Percentiles rank a stretch among this genome's conserved stretches.
phyloP scores from a whole-genome alignment of 2,329 filamentous ascomycete genomes.

The Moelleriella libera region DNA sequence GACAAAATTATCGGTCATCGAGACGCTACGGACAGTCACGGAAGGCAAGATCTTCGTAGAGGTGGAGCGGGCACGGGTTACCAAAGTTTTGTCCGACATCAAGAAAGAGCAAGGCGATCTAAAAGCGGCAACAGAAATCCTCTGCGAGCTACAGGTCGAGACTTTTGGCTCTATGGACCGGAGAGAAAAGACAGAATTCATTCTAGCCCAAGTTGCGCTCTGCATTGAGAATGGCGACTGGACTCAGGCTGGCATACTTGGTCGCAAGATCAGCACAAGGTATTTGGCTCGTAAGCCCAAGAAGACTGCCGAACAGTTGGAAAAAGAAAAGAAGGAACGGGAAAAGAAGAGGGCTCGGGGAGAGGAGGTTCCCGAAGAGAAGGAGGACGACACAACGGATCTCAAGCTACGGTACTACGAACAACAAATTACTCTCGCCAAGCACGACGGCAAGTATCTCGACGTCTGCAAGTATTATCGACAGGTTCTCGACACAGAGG shows the following conservation, averaged over 20 bases:
- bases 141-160: slow-evolving; percentile 96
- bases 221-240: slow-evolving; percentile 95
- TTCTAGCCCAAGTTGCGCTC: slow-evolving; percentile 82
- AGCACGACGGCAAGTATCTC: slow-evolving; percentile 94
- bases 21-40: slow-evolving; percentile 88
- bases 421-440: slow-evolving; percentile 88
- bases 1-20: slow-evolving; percentile 84
- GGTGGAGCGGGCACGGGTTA: slow-evolving; percentile 91
- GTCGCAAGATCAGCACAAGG: slow-evolving; percentile 90
- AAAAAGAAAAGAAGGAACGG: slow-evolving; percentile 78
- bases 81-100: slow-evolving; percentile 89
- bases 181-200: slow-evolving; percentile 97
- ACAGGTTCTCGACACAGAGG: slow-evolving; percentile 90
- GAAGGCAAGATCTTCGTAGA: slow-evolving; percentile 99
- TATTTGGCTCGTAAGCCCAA: slow-evolving; percentile 85
- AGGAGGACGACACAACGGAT: slow-evolving; percentile 84
- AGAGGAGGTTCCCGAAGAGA: slow-evolving; percentile 65
- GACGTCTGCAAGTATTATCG: slow-evolving; percentile 97
- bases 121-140: slow-evolving; percentile 76
- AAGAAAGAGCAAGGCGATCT: slow-evolving; percentile 93
- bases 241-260: slow-evolving; percentile 87
- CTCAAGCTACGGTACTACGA: slow-evolving; percentile 94
- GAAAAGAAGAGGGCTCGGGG: slow-evolving; percentile 74
- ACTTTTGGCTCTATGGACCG: slow-evolving; percentile 97
- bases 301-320: slow-evolving; percentile 77